A percentile compares a stretch with the other conserved stretches of the same genome.
phyloP scores from a whole-genome alignment of 306 rosid genomes.

The Amphicarpaea edgeworthii region DNA sequence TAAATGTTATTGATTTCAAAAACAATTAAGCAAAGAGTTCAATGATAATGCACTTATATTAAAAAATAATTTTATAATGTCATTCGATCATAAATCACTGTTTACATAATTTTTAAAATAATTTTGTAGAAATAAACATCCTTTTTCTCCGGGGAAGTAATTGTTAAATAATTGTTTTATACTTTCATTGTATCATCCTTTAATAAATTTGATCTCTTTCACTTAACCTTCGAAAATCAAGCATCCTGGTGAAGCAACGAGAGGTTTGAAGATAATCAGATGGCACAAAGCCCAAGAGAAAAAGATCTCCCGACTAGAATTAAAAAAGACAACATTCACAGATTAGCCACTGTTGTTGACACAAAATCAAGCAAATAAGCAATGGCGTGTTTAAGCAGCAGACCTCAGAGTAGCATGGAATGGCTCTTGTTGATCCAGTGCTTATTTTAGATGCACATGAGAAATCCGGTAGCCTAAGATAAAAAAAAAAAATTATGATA shows the following conservation, averaged over 20 bases:
- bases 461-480: slow-evolving; percentile 24
- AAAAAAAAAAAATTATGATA: slow-evolving; percentile 2
- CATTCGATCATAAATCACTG: no score
- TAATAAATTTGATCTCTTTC: not conserved
- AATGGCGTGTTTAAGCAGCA: slow-evolving; percentile 45
- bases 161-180: no score
- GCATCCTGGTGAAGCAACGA: slow-evolving; percentile 3
- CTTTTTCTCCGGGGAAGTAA: no score
- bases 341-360: slow-evolving; percentile 4
- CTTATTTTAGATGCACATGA: slow-evolving; percentile 47
- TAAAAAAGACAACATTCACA: slow-evolving; percentile 10
- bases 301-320: not conserved
- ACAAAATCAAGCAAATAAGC: slow-evolving; percentile 30
- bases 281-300: not conserved
- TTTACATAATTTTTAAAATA: no score
- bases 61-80: no score
- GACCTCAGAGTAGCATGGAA: slow-evolving; percentile 10
- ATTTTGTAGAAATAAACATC: no score
- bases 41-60: no score
- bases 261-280: slow-evolving; percentile 3
- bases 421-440: slow-evolving; percentile 21
- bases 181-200: no score
- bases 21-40: no score
- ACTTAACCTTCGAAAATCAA: not conserved
- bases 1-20: no score